These are phyloP conservation scores for Claviceps arundinis DNA, from an alignment of 2,329 filamentous ascomycete species.

Conservation along the genomic window DNA sequence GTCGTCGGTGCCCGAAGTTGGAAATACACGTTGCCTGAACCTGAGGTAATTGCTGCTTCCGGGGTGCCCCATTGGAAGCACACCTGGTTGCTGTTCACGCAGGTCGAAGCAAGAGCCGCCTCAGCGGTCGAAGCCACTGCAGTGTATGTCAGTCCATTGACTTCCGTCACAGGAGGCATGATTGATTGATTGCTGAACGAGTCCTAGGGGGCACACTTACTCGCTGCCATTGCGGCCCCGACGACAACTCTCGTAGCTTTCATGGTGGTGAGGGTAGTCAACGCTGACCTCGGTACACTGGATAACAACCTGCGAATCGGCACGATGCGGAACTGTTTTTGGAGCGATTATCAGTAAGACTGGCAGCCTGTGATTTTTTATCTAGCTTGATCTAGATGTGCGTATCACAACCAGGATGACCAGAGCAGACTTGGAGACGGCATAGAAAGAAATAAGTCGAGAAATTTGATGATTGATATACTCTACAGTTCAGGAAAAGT, in stretches of 20 bases:
- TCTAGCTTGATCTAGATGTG: no score
- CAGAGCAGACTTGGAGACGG: no score
- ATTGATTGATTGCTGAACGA: not conserved
- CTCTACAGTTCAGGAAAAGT: no score
- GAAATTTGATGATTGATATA: no score
- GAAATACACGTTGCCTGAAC: constrained; percentile 40
- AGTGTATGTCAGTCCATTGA: not conserved
- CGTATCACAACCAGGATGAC: no score
- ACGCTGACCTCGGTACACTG: not conserved
- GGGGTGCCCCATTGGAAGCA: constrained; percentile 47
- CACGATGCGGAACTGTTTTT: not conserved
- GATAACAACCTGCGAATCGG: not conserved
- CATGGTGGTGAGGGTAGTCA: not conserved
- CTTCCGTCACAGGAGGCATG: not conserved
- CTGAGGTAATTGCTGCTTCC: constrained; percentile 29
- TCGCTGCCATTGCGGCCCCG: not conserved
- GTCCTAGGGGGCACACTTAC: not conserved
- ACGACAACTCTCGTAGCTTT: not conserved
- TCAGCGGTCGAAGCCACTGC: not conserved
- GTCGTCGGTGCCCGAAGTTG: constrained; percentile 41
- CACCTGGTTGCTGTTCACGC: constrained; percentile 12
- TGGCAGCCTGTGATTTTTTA: no score
- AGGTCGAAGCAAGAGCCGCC: not conserved
- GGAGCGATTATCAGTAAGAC: no score
- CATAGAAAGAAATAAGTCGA: no score